A percentile compares a stretch with the other conserved stretches of the same genome.
Conservation (phyloP, 345 rosid species). For the sweet orange (Citrus sinensis) region DNA sequence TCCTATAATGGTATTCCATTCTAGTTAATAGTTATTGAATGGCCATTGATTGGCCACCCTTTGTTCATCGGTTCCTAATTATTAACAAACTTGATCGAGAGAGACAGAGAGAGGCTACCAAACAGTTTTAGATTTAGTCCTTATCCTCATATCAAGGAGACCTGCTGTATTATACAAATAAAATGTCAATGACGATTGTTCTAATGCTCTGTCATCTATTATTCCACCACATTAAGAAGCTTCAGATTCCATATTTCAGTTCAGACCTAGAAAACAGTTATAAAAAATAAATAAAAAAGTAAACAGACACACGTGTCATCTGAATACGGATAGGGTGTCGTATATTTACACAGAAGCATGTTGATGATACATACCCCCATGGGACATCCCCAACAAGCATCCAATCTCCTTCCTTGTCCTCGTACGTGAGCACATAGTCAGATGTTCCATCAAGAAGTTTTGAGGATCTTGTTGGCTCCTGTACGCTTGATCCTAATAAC, state of each 20-base stretch:
- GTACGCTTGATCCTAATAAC: constrained; percentile 33
- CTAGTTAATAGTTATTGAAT: neutral
- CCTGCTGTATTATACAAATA: neutral
- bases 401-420: constrained; percentile 98
- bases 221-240: neutral
- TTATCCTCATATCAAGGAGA: neutral
- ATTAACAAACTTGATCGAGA: neutral
- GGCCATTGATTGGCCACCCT: neutral
- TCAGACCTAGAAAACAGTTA: neutral
- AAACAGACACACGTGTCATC: neutral
- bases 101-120: neutral
- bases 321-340: neutral
- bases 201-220: neutral
- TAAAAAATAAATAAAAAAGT: no score
- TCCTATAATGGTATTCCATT: neutral
- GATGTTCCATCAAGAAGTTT: constrained; percentile 70
- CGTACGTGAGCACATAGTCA: constrained; percentile 77
- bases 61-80: neutral
- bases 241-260: neutral
- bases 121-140: neutral
- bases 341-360: neutral
- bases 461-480: constrained; percentile 37
- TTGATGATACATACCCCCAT: constrained; percentile 62
- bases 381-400: constrained; percentile 99
- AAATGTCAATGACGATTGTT: neutral